Evolutionary conservation across 169 alveolate genomes (phyloP).

Genomic region (Plasmodium falciparum): DNA sequence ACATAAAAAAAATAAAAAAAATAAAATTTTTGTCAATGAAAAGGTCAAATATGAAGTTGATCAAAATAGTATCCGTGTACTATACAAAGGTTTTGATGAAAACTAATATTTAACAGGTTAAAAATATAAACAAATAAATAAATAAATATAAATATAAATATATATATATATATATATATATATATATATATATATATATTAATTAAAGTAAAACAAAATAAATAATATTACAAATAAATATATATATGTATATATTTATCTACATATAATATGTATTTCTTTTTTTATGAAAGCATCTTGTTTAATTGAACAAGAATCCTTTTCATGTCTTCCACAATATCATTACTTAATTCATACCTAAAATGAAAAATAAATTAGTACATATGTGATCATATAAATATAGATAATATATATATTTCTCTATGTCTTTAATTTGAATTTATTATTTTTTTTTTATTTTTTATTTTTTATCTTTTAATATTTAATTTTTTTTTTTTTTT

Average conservation of each 20-base stretch:
- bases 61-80: constrained; percentile 9
- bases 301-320: constrained; percentile 33
- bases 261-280: background rate
- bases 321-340: constrained; percentile 16
- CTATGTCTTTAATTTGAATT: no score
- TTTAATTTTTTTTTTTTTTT: no score
- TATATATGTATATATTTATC: no score
- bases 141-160: no score
- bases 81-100: constrained; percentile 45
- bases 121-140: background rate
- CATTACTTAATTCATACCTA: constrained; percentile 39
- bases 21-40: no score
- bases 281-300: constrained; percentile 25
- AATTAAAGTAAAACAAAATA: no score
- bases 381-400: background rate
- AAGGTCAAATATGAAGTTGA: constrained; percentile 29
- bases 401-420: background rate
- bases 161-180: no score
- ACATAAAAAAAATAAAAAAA: no score
- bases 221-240: no score
- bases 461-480: no score
- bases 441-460: no score
- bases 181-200: no score
- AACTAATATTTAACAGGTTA: background rate
- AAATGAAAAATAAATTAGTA: background rate